Conservation (phyloP, 2,329 filamentous ascomycete species). For the Hymenoscyphus infarciens region DNA sequence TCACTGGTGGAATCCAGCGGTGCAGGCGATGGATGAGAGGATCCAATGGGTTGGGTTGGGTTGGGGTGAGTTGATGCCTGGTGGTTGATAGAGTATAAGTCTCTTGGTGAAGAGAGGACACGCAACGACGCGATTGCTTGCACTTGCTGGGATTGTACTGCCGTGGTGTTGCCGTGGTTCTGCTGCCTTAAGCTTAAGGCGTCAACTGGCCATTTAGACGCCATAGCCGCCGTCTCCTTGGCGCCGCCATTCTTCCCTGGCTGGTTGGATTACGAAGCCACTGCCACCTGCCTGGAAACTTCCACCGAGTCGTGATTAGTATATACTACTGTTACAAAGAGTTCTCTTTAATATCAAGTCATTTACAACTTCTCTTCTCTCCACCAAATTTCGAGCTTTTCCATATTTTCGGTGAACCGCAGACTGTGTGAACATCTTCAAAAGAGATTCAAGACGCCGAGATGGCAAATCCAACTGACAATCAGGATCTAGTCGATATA, state of each 20-base stretch:
- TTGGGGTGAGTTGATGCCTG: neutral
- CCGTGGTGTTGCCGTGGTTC: no score
- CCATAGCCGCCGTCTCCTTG: neutral
- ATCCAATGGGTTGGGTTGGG: conserved; percentile 10
- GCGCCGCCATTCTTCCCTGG: neutral
- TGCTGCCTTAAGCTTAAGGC: no score
- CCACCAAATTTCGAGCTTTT: neutral
- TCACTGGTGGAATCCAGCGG: conserved; percentile 19
- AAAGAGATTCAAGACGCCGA: conserved; percentile 16
- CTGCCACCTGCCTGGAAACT: conserved; percentile 13
- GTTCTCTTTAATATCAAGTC: neutral
- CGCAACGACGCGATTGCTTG: conserved; percentile 23
- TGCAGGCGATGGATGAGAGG: conserved; percentile 10
- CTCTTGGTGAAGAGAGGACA: conserved; percentile 26
- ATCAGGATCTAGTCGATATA: conserved; percentile 40
- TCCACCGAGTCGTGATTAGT: conserved; percentile 1
- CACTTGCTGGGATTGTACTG: conserved; percentile 1
- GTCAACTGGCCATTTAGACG: neutral
- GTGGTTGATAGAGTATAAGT: neutral
- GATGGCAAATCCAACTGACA: conserved; percentile 28
- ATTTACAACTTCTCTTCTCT: neutral
- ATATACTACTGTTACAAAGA: neutral
- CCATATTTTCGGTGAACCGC: conserved; percentile 1
- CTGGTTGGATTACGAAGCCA: neutral
- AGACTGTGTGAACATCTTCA: conserved; percentile 9